Conservation (phyloP, 768 basidiomycete genomes). For the Tylopilus sp. region DNA sequence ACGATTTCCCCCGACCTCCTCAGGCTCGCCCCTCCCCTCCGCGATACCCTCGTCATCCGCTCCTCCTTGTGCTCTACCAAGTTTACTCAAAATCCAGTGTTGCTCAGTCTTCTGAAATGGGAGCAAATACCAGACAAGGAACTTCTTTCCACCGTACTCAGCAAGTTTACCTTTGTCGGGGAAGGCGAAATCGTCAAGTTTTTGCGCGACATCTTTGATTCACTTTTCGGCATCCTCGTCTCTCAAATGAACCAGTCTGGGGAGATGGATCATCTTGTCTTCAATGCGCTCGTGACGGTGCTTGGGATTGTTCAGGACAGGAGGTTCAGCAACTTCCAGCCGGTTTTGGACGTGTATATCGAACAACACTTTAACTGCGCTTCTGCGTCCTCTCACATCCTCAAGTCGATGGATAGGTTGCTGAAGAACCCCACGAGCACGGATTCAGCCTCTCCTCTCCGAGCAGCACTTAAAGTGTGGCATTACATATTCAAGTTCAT, state of each 20-base stretch:
- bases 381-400: constrained; percentile 77
- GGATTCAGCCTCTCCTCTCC: constrained; percentile 73
- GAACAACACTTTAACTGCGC: constrained; percentile 83
- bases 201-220: constrained; percentile 85
- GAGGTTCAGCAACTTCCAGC: constrained; percentile 92
- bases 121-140: constrained; percentile 63
- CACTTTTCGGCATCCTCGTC: constrained; percentile 84
- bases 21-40: constrained; percentile 62
- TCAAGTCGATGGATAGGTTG: constrained; percentile 83
- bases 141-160: constrained; percentile 65
- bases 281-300: constrained; percentile 87
- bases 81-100: constrained; percentile 85
- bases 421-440: constrained; percentile 67
- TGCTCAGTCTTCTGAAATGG: constrained; percentile 82
- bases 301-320: constrained; percentile 92
- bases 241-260: constrained; percentile 70
- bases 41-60: constrained; percentile 78
- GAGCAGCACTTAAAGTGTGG: constrained; percentile 94
- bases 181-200: constrained; percentile 96
- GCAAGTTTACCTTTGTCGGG: constrained; percentile 86
- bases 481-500: constrained; percentile 96
- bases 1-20: constrained; percentile 56
- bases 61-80: constrained; percentile 90
- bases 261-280: constrained; percentile 82
- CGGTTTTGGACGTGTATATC: constrained; percentile 92